Evolutionary conservation across 352 stramenopile species (phyloP), one percentile per base, ranked within the genome.

Genomic region (Pythium vanterpoolii): DNA sequence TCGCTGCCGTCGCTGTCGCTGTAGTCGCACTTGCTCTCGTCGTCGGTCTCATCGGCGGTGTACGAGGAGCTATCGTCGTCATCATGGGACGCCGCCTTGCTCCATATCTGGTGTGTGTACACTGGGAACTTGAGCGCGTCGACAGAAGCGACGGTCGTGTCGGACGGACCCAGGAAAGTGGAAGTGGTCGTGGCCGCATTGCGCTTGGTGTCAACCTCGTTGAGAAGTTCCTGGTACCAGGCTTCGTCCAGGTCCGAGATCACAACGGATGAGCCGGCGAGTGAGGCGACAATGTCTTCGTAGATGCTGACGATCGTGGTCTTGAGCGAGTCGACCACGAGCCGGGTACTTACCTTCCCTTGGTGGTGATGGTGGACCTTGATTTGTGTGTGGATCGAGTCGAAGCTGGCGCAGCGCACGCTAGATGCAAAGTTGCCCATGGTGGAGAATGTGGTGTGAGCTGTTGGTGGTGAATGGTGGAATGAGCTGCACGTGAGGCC

Each of bases 341-440:
- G 42, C 3, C 26, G 51, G 42, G 43, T 43, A 66, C 59, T 38
- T 66, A 57, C 50, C 55, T 82, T 66, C 39, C 70, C 64, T 48
- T 70, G 54, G 62, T 69, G 42, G 5, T 66, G 55, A 53, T 71
- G 56, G 42, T n/a, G 13, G 73, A 33, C 6, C 67, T 26, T 24
- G 53, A 46, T 50, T 14, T 23, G 38, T 4, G 6, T 18, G 13
- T 43, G n/a, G 40, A 28, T 46, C 40, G n/a, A 28, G 69, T 66
- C 19, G 64, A 69, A 56, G 45, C 67, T 61, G 14, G 18, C 33
- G 43, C 39, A 30, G 21, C 71, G 52, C 31, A 55, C 34, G 13
- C 57, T 72, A 24, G 71, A 88, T 24, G 64, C 40, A 23, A 72
- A 64, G 71, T 82, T 83, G 66, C 74, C 72, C 76, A 86, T 88